Base-by-base conservation (phyloP, 2,329 filamentous ascomycete genomes). In the Xylaria sp. region DNA sequence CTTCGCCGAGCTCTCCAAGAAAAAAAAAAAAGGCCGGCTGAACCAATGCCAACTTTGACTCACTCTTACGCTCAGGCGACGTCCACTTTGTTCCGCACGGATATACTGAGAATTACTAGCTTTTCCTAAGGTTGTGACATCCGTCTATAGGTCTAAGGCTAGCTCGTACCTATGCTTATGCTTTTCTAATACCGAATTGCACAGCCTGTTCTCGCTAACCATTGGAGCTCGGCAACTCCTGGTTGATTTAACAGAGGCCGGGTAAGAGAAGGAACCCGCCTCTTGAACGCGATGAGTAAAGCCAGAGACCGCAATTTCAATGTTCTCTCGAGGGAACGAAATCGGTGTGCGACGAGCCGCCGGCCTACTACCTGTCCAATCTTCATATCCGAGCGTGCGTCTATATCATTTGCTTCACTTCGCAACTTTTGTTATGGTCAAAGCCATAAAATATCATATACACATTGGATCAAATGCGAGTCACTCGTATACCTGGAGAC, bases 61-160 rank as follows among this genome's bases (percentile, higher is more conserved):
- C 37, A 61, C 34, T 37, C 23, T 25, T 51, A 20, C 15, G 25
- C 51, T 25, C n/a, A 60, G 54, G 48, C 37, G 34, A 59, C 57
- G 20, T 55, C 56, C 23, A 65, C 56, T 65, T 48, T 46, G 59
- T 57, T 66, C 37, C 63, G 46, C 23, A 48, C 65, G 63, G 58
- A 31, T 63, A 23, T 44, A 37, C 48, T 23, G 51, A 39, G 55
- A 64, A 55, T 52, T 54, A 46, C 51, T 28, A 34, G n/a, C 52
- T 52, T 59, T 12, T 37, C 13, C 37, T 48, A 50, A 51, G 3
- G 46, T 56, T 39, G 56, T 51, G 37, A 54, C 52, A 62, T 50
- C 66, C 48, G 55, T 44, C 39, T 5, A 66, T 13, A 6, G 28
- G 39, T 44, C 41, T 34, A 41, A 55, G 46, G 34, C 31, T 39